These are phyloP conservation scores for rapeseed (Brassica napus) DNA, from an alignment of 345 rosid genomes.

Conservation along the genomic window DNA sequence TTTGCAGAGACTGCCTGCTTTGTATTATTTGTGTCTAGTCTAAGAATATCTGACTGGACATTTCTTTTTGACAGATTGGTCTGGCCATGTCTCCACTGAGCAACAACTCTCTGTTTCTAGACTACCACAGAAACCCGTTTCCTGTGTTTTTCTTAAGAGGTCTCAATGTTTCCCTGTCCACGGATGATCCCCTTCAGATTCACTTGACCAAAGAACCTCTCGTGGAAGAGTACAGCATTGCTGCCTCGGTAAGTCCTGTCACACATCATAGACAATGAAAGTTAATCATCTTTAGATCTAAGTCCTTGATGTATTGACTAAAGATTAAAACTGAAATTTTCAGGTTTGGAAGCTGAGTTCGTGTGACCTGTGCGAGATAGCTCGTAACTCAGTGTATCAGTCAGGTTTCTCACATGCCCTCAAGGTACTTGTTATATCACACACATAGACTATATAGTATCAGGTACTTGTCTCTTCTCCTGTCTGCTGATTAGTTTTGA, in stretches of 20 bases:
- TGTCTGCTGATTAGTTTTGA: background rate
- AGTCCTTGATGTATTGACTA: background rate
- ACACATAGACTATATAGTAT: background rate
- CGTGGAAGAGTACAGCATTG: constrained; percentile 98
- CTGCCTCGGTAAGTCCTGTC: constrained; percentile 72
- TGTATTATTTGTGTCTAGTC: background rate
- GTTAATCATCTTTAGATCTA: constrained; percentile 6
- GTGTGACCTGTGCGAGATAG: constrained; percentile 96
- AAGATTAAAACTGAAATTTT: constrained; percentile 1
- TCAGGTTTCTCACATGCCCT: constrained; percentile 98
- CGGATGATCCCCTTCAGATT: constrained; percentile 98
- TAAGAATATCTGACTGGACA: constrained; percentile 25
- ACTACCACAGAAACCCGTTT: constrained; percentile 92
- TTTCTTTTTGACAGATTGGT: constrained; percentile 68
- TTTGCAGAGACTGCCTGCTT: constrained; percentile 29
- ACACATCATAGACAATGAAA: background rate
- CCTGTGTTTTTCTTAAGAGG: constrained; percentile 93
- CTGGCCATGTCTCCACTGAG: constrained; percentile 99
- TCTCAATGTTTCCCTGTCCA: constrained; percentile 94
- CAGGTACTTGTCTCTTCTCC: background rate
- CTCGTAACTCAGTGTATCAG: constrained; percentile 97
- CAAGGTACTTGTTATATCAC: constrained; percentile 53
- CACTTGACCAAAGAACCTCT: constrained; percentile 96
- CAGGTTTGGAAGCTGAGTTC: constrained; percentile 99
- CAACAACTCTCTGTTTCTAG: constrained; percentile 96